Percentiles rank a stretch among this genome's conserved stretches.
phyloP scores from a whole-genome alignment of 2,329 filamentous ascomycete species.

The Colletotrichum lini region DNA sequence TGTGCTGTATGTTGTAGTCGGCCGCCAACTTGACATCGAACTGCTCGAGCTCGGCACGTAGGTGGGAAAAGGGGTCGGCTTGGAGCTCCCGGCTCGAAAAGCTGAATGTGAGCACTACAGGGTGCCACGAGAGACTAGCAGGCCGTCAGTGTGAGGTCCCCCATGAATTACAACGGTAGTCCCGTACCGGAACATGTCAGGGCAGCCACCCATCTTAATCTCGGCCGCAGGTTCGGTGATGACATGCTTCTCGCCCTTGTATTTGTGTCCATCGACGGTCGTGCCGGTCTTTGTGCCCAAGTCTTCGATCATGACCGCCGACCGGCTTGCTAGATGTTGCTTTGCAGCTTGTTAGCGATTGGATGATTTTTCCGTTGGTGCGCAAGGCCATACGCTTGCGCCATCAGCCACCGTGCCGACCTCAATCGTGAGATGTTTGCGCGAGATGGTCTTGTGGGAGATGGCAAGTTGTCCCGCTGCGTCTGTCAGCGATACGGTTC shows the following conservation, averaged over 20 bases:
- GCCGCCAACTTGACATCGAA: constrained; percentile 90
- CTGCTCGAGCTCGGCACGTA: constrained; percentile 79
- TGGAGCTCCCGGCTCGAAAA: constrained; percentile 80
- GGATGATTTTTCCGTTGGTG: not conserved
- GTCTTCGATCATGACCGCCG: constrained; percentile 82
- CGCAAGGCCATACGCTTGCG: constrained; percentile 70
- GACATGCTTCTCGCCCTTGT: constrained; percentile 73
- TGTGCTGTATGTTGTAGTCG: constrained; percentile 78
- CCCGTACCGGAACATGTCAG: constrained; percentile 71
- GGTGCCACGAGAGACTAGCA: constrained; percentile 81
- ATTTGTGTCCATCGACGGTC: constrained; percentile 78
- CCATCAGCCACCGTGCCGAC: constrained; percentile 76
- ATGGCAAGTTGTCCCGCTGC: constrained; percentile 78
- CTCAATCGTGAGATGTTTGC: constrained; percentile 87
- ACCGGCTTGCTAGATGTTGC: constrained; percentile 75
- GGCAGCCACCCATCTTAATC: constrained; percentile 81
- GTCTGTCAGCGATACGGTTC: constrained; percentile 22
- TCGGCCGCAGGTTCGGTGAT: constrained; percentile 70
- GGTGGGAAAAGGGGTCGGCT: constrained; percentile 72
- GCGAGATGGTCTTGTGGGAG: constrained; percentile 85
- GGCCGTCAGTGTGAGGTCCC: constrained; percentile 14
- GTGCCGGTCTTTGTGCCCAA: constrained; percentile 89
- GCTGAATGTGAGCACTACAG: constrained; percentile 85
- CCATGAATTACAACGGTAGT: not conserved
- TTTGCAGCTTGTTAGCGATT: constrained; percentile 48